These are phyloP conservation scores for Beauveria varroae DNA, from an alignment of 2,329 filamentous ascomycete species.

Conservation along the genomic window DNA sequence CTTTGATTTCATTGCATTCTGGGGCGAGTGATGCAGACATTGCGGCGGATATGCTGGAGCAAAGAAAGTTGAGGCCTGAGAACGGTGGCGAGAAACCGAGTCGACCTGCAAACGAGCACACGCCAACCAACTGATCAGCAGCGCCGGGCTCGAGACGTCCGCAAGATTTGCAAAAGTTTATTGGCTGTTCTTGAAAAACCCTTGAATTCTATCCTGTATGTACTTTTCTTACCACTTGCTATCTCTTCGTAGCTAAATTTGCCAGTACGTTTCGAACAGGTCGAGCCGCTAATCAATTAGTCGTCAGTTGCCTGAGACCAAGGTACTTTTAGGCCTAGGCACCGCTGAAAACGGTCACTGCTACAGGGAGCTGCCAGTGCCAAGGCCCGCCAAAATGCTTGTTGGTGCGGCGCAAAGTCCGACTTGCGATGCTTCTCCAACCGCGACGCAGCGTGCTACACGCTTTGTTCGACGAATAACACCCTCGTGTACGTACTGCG, in stretches of 20 bases:
- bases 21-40: conserved; percentile 95
- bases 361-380: neutral
- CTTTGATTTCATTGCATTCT: conserved; percentile 92
- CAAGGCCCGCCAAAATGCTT: neutral
- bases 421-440: conserved; percentile 2
- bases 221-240: neutral
- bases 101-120: conserved; percentile 1
- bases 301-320: neutral
- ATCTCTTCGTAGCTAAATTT: neutral
- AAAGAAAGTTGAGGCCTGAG: neutral
- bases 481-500: neutral
- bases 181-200: too few species aligned
- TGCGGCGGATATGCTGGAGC: conserved; percentile 14
- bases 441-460: neutral
- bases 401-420: neutral
- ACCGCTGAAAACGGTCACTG: neutral
- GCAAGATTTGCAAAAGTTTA: neutral
- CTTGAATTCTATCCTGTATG: neutral
- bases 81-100: conserved; percentile 9
- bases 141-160: neutral
- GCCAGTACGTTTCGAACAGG: neutral
- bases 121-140: neutral
- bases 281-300: conserved; percentile 7
- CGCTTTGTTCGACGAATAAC: neutral
- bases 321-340: neutral